Evolutionary conservation across 2,329 filamentous ascomycete species (phyloP).

Genomic region (Alternaria viburni): DNA sequence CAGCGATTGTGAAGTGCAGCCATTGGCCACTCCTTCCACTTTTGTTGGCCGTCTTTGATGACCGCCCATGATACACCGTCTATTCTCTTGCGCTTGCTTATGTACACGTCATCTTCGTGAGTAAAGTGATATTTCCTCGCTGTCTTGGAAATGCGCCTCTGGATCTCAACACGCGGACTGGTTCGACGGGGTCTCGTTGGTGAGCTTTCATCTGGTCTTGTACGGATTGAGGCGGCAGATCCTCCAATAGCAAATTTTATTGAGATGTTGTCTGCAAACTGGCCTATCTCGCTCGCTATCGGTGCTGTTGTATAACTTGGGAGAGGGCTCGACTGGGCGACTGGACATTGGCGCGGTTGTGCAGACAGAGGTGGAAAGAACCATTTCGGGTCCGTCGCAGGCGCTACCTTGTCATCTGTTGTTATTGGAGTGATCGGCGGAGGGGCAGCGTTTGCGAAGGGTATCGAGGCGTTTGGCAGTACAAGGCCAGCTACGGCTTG

Average conservation of each 20-base stretch:
- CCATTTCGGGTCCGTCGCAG: conserved; percentile 38
- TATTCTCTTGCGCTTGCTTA: conserved; percentile 39
- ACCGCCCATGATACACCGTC: conserved; percentile 34
- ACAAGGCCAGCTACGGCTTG: conserved; percentile 30
- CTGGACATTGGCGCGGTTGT: background rate
- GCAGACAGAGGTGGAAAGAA: conserved; percentile 31
- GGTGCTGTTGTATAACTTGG: background rate
- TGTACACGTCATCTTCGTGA: conserved; percentile 43
- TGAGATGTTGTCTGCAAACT: too few relatives aligned
- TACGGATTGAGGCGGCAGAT: background rate
- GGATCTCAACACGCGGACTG: conserved; percentile 22
- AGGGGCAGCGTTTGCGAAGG: conserved; percentile 4
- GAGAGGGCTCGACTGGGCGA: conserved; percentile 20
- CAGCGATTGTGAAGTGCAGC: conserved; percentile 23
- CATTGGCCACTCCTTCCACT: conserved; percentile 29
- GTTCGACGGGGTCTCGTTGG: conserved; percentile 8
- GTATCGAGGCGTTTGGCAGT: conserved; percentile 7
- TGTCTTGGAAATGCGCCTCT: background rate
- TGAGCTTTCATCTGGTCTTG: background rate
- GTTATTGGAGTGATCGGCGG: conserved; percentile 8
- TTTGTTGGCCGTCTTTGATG: conserved; percentile 24
- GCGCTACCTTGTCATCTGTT: conserved; percentile 18
- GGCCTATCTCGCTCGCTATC: too few relatives aligned
- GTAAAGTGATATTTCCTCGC: conserved; percentile 31
- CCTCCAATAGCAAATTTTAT: too few relatives aligned